A percentile compares a stretch with the other conserved stretches of the same genome.
phyloP scores from a whole-genome alignment of 495 filamentous ascomycete genomes.

The Lepidopterella palustris region DNA sequence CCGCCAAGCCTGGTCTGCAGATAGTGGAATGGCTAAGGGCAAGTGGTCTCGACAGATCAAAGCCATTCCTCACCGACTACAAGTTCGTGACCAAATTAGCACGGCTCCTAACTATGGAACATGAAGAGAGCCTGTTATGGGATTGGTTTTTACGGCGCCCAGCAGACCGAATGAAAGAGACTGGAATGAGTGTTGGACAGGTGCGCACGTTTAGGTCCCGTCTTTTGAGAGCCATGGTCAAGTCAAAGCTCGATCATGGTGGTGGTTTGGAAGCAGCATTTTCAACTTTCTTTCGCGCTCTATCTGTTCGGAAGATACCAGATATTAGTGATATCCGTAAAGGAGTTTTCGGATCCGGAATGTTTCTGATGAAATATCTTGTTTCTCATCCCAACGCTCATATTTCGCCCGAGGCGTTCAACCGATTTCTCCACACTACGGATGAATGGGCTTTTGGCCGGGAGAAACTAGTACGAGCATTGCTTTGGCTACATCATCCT shows the following conservation, averaged over 20 bases:
- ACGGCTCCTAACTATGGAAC: constrained; percentile 9
- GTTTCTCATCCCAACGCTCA: not conserved
- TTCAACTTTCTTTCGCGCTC: constrained; percentile 8
- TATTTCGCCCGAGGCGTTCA: not conserved
- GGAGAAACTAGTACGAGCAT: not conserved
- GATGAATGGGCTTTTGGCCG: not conserved
- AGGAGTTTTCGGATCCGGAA: too few relatives aligned
- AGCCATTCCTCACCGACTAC: constrained; percentile 1
- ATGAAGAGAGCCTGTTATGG: constrained; percentile 7
- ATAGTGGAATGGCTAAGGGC: constrained; percentile 18
- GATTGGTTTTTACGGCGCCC: constrained; percentile 10
- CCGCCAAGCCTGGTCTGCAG: not conserved
- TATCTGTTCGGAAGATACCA: not conserved
- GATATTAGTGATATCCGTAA: too few relatives aligned
- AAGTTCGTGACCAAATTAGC: not conserved
- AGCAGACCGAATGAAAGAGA: not conserved
- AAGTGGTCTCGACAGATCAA: constrained; percentile 14
- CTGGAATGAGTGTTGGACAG: not conserved
- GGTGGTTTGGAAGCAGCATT: constrained; percentile 2
- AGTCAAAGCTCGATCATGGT: not conserved
- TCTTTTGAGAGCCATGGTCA: constrained; percentile 3
- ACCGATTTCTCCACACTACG: constrained; percentile 3
- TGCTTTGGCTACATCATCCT: constrained; percentile 16
- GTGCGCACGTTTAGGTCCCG: not conserved
- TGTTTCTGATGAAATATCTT: constrained; percentile 5